Conservation (phyloP, 2,329 filamentous ascomycete genomes). For the Ceratocystis cubensis region DNA sequence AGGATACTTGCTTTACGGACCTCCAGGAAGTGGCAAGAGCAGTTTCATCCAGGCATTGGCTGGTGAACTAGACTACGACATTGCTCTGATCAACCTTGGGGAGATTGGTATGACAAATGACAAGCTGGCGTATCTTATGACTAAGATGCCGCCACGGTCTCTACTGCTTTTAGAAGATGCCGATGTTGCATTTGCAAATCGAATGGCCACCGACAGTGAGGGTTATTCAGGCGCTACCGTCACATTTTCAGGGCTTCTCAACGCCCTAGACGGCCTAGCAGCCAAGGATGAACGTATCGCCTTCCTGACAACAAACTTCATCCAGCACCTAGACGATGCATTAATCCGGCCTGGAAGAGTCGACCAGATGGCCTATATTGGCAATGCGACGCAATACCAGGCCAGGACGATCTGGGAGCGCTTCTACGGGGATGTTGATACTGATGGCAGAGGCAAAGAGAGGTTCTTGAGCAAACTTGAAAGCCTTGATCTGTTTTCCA, state of each 20-base stretch:
- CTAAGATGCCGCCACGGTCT: conserved; percentile 70
- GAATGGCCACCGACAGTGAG: conserved; percentile 62
- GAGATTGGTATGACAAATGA: conserved; percentile 85
- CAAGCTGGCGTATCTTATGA: conserved; percentile 71
- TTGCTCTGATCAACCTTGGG: conserved; percentile 83
- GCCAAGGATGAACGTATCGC: conserved; percentile 88
- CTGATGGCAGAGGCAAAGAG: conserved; percentile 46
- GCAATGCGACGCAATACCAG: conserved; percentile 75
- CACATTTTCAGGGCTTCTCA: conserved; percentile 84
- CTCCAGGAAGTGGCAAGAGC: conserved; percentile 84
- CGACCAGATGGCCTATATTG: conserved; percentile 83
- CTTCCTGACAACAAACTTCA: conserved; percentile 89
- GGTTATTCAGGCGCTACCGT: conserved; percentile 80
- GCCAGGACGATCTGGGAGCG: conserved; percentile 82
- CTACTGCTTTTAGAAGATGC: conserved; percentile 80
- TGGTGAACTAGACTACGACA: conserved; percentile 82
- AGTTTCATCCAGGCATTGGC: conserved; percentile 94
- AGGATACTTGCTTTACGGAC: conserved; percentile 79
- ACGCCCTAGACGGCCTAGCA: conserved; percentile 79
- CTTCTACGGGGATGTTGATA: conserved; percentile 78
- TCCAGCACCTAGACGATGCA: conserved; percentile 78
- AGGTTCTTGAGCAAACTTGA: conserved; percentile 60
- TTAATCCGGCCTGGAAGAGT: conserved; percentile 83
- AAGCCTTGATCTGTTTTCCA: conserved; percentile 56
- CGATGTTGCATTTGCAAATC: conserved; percentile 78